A percentile compares a stretch with the other conserved stretches of the same genome.
Conservation (phyloP, 139 green algal genomes). For the Coelastrella sp. region DNA sequence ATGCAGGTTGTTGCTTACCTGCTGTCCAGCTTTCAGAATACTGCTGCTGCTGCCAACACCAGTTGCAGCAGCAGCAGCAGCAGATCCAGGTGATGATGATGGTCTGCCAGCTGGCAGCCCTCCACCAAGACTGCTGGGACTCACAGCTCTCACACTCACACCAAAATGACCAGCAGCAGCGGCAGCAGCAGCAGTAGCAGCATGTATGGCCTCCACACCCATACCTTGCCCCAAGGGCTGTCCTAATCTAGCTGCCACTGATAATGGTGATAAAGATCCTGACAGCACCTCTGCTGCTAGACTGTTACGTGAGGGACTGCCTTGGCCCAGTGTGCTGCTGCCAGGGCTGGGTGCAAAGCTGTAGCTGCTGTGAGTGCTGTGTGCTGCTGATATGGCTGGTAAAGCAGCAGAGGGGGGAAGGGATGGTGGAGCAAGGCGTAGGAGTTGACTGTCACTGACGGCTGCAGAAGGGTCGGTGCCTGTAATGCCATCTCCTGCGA, state of each 20-base stretch:
- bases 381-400: not conserved
- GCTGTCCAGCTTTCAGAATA: not conserved
- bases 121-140: no score
- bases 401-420: not conserved
- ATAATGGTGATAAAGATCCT: no score
- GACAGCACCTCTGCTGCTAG: not conserved
- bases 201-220: slow-evolving; percentile 23
- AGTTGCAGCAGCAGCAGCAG: not conserved
- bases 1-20: not conserved
- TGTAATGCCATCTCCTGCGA: not conserved
- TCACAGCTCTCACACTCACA: no score
- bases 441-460: slow-evolving; percentile 1
- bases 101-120: slow-evolving; percentile 14
- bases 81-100: not conserved
- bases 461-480: not conserved
- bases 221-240: not conserved
- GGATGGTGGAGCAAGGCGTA: not conserved
- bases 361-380: slow-evolving; percentile 34
- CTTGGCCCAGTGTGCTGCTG: slow-evolving; percentile 25
- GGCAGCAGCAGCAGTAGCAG: not conserved
- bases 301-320: not conserved
- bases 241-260: not conserved
- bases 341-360: slow-evolving; percentile 13
- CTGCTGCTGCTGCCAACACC: not conserved
- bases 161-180: not conserved